These are phyloP conservation scores for Verticillium klebahnii DNA, from an alignment of 2,329 filamentous ascomycete species.

Conservation along the genomic window DNA sequence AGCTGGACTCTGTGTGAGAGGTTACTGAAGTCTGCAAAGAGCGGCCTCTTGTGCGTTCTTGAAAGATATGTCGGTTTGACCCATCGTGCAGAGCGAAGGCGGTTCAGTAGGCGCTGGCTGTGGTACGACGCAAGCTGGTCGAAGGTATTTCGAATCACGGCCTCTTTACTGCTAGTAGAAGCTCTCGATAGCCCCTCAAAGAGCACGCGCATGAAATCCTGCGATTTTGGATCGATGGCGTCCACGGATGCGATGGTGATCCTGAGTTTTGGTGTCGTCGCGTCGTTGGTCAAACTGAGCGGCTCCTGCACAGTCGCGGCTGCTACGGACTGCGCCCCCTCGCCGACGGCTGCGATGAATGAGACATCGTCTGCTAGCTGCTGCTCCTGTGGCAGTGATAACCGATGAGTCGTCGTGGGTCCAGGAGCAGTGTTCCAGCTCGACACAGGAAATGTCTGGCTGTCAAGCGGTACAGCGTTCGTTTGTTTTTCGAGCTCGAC, in stretches of 20 bases:
- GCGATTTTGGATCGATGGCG: slow-evolving; percentile 9
- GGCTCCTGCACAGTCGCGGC: slow-evolving; percentile 11
- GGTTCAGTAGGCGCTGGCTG: slow-evolving; percentile 12
- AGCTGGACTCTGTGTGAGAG: slow-evolving; percentile 9
- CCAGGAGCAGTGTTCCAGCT: background rate
- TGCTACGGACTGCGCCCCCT: slow-evolving; percentile 13
- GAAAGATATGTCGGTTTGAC: slow-evolving; percentile 11
- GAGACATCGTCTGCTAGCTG: slow-evolving; percentile 11
- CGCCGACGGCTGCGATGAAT: slow-evolving; percentile 10
- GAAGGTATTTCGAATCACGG: background rate
- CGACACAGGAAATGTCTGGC: slow-evolving; percentile 4
- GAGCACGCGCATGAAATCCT: slow-evolving; percentile 8
- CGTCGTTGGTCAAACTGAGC: background rate
- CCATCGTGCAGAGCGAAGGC: slow-evolving; percentile 12
- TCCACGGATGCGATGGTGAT: slow-evolving; percentile 11
- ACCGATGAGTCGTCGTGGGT: background rate
- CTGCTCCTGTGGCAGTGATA: slow-evolving; percentile 8
- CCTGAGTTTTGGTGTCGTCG: background rate
- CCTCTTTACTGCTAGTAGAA: background rate
- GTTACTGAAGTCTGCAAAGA: slow-evolving; percentile 11
- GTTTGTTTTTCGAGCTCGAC: slow-evolving; percentile 10
- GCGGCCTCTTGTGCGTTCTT: slow-evolving; percentile 13
- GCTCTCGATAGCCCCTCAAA: slow-evolving; percentile 3
- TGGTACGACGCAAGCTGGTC: slow-evolving; percentile 8
- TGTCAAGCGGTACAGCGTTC: slow-evolving; percentile 10